Conservation (phyloP, 257 asterid species). For the Solanum lycopersicoides region DNA sequence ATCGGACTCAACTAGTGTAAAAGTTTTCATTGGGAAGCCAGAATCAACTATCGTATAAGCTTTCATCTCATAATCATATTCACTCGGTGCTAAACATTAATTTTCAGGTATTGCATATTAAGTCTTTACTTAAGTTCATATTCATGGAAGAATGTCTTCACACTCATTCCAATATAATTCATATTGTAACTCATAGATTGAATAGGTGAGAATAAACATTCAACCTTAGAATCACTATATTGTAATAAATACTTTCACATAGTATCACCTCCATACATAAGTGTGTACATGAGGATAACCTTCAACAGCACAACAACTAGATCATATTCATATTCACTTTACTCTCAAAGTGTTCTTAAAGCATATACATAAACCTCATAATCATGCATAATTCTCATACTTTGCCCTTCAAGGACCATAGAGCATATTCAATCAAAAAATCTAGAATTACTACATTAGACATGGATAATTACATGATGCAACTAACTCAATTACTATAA, state of each 20-base stretch:
- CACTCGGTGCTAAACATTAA: background rate
- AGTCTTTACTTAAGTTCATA: background rate
- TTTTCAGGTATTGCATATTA: background rate
- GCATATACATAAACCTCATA: background rate
- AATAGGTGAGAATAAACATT: too few relatives aligned
- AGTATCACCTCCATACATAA: background rate
- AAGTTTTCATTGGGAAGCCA: background rate
- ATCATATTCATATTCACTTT: background rate
- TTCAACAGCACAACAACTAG: background rate
- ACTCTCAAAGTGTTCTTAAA: too few relatives aligned
- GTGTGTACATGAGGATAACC: background rate
- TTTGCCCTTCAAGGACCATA: background rate
- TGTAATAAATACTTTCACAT: too few relatives aligned
- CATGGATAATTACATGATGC: background rate
- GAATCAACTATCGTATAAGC: too few relatives aligned
- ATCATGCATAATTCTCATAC: background rate
- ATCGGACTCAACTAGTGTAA: background rate
- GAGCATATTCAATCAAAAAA: background rate
- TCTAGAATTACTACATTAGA: too few relatives aligned
- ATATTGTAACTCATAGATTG: too few relatives aligned
- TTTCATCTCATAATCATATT: too few relatives aligned
- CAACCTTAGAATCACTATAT: too few relatives aligned
- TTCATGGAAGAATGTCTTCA: background rate
- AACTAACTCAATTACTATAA: background rate
- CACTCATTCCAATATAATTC: background rate